Conservation (phyloP, 2,329 filamentous ascomycete species). For the Trichoderma cornu-damae region DNA sequence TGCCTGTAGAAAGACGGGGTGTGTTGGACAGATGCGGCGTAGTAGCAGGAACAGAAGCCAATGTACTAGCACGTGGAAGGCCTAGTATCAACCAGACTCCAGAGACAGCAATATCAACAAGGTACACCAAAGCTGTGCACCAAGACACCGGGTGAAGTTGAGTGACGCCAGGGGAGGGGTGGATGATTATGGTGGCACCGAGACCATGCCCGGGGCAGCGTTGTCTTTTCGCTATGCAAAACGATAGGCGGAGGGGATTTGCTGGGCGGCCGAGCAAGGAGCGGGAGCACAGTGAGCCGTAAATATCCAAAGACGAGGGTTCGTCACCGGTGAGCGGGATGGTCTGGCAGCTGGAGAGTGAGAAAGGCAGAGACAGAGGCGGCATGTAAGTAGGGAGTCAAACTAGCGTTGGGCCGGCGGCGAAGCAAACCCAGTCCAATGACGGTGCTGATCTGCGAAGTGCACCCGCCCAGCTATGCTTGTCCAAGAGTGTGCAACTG, state of each 20-base stretch:
- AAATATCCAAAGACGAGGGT: constrained; percentile 21
- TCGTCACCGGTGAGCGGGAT: constrained; percentile 9
- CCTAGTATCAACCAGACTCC: constrained; percentile 33
- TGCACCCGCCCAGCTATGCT: constrained; percentile 6
- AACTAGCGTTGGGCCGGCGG: constrained; percentile 19
- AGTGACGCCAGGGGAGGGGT: constrained; percentile 32
- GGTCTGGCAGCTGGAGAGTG: constrained; percentile 19
- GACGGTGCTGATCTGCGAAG: constrained; percentile 14
- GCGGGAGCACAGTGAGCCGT: constrained; percentile 23
- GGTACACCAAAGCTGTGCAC: constrained; percentile 26
- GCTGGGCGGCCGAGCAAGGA: constrained; percentile 21
- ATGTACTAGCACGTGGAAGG: constrained; percentile 36
- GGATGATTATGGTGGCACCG: constrained; percentile 34
- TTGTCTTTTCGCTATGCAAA: constrained; percentile 25
- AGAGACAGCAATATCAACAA: constrained; percentile 31
- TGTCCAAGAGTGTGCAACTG: constrained; percentile 9
- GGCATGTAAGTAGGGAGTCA: constrained; percentile 26
- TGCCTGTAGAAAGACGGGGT: constrained; percentile 39
- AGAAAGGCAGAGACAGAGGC: constrained; percentile 25
- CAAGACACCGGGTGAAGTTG: constrained; percentile 28
- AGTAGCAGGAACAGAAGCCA: constrained; percentile 29
- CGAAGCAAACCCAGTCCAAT: constrained; percentile 13
- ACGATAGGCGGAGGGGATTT: constrained; percentile 27
- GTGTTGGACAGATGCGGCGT: constrained; percentile 34
- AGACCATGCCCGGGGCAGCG: constrained; percentile 31